A percentile compares a stretch with the other conserved stretches of the same genome.
Evolutionary conservation across 2,329 filamentous ascomycete species (phyloP).

Genomic region (Phyllosticta paracitricarpa): DNA sequence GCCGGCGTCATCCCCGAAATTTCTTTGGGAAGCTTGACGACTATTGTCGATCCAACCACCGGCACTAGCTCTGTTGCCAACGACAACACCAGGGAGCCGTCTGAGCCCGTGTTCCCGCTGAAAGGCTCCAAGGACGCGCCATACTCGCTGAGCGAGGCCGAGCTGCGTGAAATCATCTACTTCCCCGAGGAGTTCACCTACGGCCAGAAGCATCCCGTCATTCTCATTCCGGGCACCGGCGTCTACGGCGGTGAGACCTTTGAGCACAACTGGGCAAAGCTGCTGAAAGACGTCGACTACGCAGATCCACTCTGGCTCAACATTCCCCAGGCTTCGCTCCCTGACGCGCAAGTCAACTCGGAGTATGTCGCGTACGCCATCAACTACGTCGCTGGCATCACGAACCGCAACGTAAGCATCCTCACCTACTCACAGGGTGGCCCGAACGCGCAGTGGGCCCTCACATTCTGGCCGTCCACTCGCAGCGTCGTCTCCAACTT

Average conservation of each 20-base stretch:
- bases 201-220: constrained; percentile 37
- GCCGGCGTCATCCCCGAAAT: neutral
- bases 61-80: constrained; percentile 20
- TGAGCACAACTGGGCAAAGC: constrained; percentile 39
- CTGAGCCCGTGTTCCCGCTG: constrained; percentile 28
- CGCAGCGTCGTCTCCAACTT: constrained; percentile 38
- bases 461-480: constrained; percentile 48
- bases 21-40: neutral
- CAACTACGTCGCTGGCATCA: constrained; percentile 43
- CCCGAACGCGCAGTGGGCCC: constrained; percentile 46
- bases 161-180: constrained; percentile 42
- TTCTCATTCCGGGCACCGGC: constrained; percentile 46
- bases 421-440: constrained; percentile 47
- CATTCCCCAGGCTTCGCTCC: constrained; percentile 38
- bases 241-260: constrained; percentile 38
- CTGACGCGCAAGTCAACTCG: constrained; percentile 41
- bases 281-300: constrained; percentile 33
- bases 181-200: constrained; percentile 41
- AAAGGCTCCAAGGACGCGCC: constrained; percentile 34
- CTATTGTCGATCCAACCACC: constrained; percentile 8
- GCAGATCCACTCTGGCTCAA: constrained; percentile 48
- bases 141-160: constrained; percentile 38
- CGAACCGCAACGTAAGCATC: constrained; percentile 31
- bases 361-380: constrained; percentile 50
- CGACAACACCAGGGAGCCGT: constrained; percentile 17